Evolutionary conservation across 2,329 filamentous ascomycete species (phyloP).

Genomic region (Penicillium sclerotiorum): DNA sequence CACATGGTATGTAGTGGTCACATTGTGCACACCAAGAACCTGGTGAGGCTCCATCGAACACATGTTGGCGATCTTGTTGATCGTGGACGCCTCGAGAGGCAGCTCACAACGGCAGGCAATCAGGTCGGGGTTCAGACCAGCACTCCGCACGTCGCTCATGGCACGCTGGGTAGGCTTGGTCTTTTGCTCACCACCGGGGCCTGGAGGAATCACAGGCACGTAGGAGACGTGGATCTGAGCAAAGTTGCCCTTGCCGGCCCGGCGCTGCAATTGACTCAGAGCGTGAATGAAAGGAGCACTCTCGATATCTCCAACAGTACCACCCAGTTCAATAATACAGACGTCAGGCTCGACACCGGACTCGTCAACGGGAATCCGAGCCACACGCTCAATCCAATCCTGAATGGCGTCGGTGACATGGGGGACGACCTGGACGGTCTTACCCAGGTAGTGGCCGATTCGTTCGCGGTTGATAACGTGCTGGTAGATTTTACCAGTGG

Average conservation of each 20-base stretch:
- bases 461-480: slow-evolving; percentile 78
- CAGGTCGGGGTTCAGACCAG: slow-evolving; percentile 74
- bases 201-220: slow-evolving; percentile 66
- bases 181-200: slow-evolving; percentile 72
- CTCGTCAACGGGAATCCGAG: slow-evolving; percentile 82
- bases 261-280: slow-evolving; percentile 73
- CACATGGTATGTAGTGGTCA: slow-evolving; percentile 90
- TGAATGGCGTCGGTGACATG: slow-evolving; percentile 91
- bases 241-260: slow-evolving; percentile 77
- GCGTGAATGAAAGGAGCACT: slow-evolving; percentile 87
- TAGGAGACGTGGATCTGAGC: slow-evolving; percentile 79
- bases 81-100: slow-evolving; percentile 70
- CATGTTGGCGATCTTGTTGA: slow-evolving; percentile 84
- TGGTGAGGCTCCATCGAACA: slow-evolving; percentile 86
- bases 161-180: slow-evolving; percentile 96
- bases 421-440: slow-evolving; percentile 87
- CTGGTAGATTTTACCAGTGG: slow-evolving; percentile 93
- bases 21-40: slow-evolving; percentile 83
- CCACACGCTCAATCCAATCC: slow-evolving; percentile 87
- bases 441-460: slow-evolving; percentile 78
- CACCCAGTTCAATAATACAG: slow-evolving; percentile 71
- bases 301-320: slow-evolving; percentile 73
- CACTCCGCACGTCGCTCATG: slow-evolving; percentile 79
- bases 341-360: slow-evolving; percentile 82
- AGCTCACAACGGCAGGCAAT: slow-evolving; percentile 91